Evolutionary conservation across 768 basidiomycete genomes (phyloP).

Genomic region (Hypholoma fasciculare): DNA sequence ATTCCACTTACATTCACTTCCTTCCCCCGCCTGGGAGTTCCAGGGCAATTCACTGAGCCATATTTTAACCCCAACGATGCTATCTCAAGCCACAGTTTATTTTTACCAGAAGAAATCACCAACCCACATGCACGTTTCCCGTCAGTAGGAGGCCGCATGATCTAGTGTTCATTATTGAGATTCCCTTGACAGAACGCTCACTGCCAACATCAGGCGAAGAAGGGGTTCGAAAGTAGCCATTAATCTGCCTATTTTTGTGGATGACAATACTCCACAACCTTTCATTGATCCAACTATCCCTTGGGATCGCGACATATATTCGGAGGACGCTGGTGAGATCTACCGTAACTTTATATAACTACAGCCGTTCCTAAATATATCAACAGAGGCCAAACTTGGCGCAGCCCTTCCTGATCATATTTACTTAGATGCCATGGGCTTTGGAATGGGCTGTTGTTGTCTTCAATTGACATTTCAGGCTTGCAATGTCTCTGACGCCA

Average conservation of each 20-base stretch:
- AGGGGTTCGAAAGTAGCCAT: slow-evolving; percentile 94
- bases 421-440: slow-evolving; percentile 99
- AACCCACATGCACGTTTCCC: slow-evolving; percentile 98
- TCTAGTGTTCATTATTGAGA: slow-evolving; percentile 4
- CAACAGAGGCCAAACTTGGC: slow-evolving; percentile 82
- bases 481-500: slow-evolving; percentile 89
- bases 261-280: slow-evolving; percentile 82
- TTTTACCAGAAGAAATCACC: slow-evolving; percentile 93
- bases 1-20: slow-evolving; percentile 91
- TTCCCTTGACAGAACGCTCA: slow-evolving; percentile 71
- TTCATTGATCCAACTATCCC: slow-evolving; percentile 94
- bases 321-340: slow-evolving; percentile 75
- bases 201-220: slow-evolving; percentile 90
- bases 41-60: slow-evolving; percentile 92
- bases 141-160: slow-evolving; percentile 50
- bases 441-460: slow-evolving; percentile 99
- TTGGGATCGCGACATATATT: slow-evolving; percentile 78
- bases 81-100: slow-evolving; percentile 88
- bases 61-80: slow-evolving; percentile 74
- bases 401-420: slow-evolving; percentile 90
- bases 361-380: slow-evolving; percentile 2
- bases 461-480: slow-evolving; percentile 97
- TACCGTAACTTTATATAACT: not conserved
- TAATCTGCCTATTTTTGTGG: slow-evolving; percentile 91
- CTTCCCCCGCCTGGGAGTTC: slow-evolving; percentile 90